Base-by-base conservation (phyloP, 306 rosid species). In the Pachyrhizus erosus region DNA sequence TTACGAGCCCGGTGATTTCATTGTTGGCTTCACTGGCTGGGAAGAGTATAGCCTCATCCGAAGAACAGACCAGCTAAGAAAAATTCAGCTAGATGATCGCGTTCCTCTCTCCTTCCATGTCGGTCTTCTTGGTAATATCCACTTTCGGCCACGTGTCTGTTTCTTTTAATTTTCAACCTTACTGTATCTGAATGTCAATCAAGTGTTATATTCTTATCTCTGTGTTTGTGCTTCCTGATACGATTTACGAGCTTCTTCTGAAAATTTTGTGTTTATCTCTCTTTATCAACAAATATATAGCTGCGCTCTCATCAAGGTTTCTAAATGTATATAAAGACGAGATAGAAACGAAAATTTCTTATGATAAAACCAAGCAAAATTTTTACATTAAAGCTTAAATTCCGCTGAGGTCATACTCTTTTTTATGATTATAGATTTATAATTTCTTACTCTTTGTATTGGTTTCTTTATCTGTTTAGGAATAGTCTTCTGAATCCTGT, bases 31-130 rank as follows among this genome's bases (percentile, higher is more conserved):
- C 2, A 86, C 93, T 10, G 82, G 82, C 6, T 91, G 93, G 90
- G 90, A 91, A 43, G 88, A 88, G 9, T 91, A 88, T 43, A 88
- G 86, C 21, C 40, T 86, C 33, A 81, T 91, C 45, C 27, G 31
- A 4, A 76, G 45, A 24, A 73, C 81, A 0, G 84, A 84, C 1
- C 79, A 76, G 54, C 60, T 89, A 72, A 70, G 86, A 76, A 86
- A 84, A 83, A 86, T 91, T 71, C 80, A 76, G 11, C 78, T 42
- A 0, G 85, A 86, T 39, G 76, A 85, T 65, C 84, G 60, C 18
- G 77, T 87, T 31, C 92, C 92, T 10, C 90, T 89, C 42, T 91
- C 92, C 8, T 88, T 84, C 80, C 87, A 86, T 76, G 70, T 88
- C 1, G 90, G 90, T 54, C 86, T 87, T 75, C 85, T 87, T 78